phyloP scores from a whole-genome alignment of 179 eudicot genomes.

The Beta lomatogona region DNA sequence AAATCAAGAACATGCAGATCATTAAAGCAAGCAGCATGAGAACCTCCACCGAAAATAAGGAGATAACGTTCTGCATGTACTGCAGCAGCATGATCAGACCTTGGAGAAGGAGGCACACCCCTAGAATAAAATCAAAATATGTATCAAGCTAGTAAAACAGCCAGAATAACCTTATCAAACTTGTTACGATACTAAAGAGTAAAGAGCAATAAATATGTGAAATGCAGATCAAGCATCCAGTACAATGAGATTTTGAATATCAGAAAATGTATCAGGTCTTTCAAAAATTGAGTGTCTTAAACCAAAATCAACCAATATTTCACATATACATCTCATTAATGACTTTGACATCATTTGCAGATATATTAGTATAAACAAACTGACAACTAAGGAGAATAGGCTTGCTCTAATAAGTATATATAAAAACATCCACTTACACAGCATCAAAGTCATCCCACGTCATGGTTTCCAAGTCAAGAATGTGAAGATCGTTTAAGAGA shows the following conservation, averaged over 20 bases:
- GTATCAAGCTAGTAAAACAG: conserved; percentile 16
- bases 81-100: conserved; percentile 99
- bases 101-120: conserved; percentile 95
- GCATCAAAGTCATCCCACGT: conserved; percentile 99
- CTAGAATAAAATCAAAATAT: conserved; percentile 34
- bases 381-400: conserved; percentile 10
- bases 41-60: conserved; percentile 97
- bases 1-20: conserved; percentile 98
- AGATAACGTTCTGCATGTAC: conserved; percentile 98
- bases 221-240: conserved; percentile 15
- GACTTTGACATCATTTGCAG: not conserved
- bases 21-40: conserved; percentile 98
- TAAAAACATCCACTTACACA: conserved; percentile 52
- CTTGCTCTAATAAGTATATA: not conserved
- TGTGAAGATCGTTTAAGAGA: conserved; percentile 91
- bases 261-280: conserved; percentile 4
- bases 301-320: not conserved
- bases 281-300: not conserved
- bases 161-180: not conserved
- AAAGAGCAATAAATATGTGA: not conserved
- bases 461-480: conserved; percentile 96
- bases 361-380: not conserved
- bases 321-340: conserved; percentile 9
- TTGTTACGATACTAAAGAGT: not conserved
- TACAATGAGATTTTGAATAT: not conserved